Base-by-base conservation (phyloP, 805 yeast species). In the Lipomyces orientalis region DNA sequence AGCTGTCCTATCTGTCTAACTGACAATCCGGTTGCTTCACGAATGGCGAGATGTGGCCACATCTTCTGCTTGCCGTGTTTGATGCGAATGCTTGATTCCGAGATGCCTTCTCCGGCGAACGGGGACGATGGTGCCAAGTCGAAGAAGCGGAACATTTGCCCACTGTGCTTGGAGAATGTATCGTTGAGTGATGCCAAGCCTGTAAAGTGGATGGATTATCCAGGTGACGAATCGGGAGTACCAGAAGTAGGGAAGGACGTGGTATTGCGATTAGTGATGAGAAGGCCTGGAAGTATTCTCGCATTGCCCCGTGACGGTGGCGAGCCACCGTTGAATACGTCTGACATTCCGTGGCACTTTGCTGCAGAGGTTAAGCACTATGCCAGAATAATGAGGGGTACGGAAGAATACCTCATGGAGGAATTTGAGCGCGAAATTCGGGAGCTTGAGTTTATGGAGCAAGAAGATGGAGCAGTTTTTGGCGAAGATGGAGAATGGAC, bases 21-120 rank as follows among this genome's bases (percentile, higher is more conserved):
- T 39, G 96, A 91, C 61, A 88, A 87, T 14, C 90, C 95, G 14
- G 85, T 90, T 19, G 97, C 98, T 0, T 98, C 99, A 1, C 82
- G 98, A 64, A 96, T 95, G 98, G 88, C 92, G 35, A 84, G 88
- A 12, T 95, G 99, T 80, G 99, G 99, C 4, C 99, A 95, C 76
- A 84, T 93, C 16, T 86, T 95, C 75, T 95, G 99, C 76, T 83
- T 86, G 64, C 86, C 93, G 14, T 95, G 99, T 77, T 78, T 94
- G 37, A 77, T 93, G 64, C 85, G 93, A 57, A 86, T 90, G 73
- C 80, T 91, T 56, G 90, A 86, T 49, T 86, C 88, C 22, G 81
- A 81, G 31, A 75, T 79, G 6, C 76, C 78, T 4, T 77, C 75
- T 33, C 76, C 76, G 57, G 75, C 79, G 10, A 34, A 29, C 25